These are phyloP conservation scores for Haemoproteus tartakovskyi DNA, from an alignment of 169 alveolate species.

Conservation along the genomic window DNA sequence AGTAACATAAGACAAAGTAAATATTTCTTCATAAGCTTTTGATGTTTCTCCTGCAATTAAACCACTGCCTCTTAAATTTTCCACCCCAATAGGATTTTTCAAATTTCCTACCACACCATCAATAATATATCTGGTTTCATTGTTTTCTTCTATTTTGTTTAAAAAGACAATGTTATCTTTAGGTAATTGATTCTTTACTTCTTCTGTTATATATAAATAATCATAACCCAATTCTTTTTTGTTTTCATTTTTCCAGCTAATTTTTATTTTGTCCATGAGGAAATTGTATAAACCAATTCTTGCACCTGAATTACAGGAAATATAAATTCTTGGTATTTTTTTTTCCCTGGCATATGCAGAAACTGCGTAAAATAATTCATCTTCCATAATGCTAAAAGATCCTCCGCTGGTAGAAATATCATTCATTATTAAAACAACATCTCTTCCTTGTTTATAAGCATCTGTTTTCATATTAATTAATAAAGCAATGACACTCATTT, in stretches of 20 bases:
- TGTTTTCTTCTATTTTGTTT: conserved; percentile 68
- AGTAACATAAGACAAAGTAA: conserved; percentile 84
- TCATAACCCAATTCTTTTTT: conserved; percentile 79
- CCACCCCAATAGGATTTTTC: conserved; percentile 81
- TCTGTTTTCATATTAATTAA: conserved; percentile 37
- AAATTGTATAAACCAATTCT: conserved; percentile 81
- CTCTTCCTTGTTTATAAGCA: conserved; percentile 83
- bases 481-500: conserved; percentile 45
- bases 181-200: conserved; percentile 65
- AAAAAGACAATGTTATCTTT: conserved; percentile 70
- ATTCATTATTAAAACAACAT: conserved; percentile 77
- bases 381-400: conserved; percentile 68
- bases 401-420: conserved; percentile 78
- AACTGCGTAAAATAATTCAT: conserved; percentile 74
- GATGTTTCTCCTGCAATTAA: conserved; percentile 88
- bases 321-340: conserved; percentile 81
- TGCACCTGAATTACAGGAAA: conserved; percentile 85
- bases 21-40: conserved; percentile 81
- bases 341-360: conserved; percentile 80
- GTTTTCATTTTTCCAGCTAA: conserved; percentile 75
- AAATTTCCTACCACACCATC: conserved; percentile 67
- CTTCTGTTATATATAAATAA: conserved; percentile 75
- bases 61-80: conserved; percentile 83
- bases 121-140: conserved; percentile 65
- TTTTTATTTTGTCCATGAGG: conserved; percentile 70